Percentiles rank a stretch among this genome's conserved stretches.
phyloP scores from a whole-genome alignment of 768 basidiomycete genomes.

The Artomyces pyxidatus region DNA sequence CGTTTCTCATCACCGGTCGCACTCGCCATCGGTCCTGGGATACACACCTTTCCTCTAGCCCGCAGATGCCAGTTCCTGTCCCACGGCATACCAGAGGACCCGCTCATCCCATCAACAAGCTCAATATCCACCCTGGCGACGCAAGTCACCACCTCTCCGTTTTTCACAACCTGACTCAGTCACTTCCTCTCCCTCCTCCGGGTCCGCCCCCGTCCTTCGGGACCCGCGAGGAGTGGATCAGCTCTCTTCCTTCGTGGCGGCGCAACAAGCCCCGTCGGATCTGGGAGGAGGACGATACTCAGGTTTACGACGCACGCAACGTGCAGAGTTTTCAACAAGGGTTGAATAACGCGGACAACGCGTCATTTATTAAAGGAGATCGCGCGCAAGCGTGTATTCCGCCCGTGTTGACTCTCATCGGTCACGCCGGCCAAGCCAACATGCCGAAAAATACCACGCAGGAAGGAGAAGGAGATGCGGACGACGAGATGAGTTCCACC shows the following conservation, averaged over 20 bases:
- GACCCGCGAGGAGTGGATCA: constrained; percentile 67
- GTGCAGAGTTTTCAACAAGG: constrained; percentile 60
- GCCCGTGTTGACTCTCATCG: constrained; percentile 42
- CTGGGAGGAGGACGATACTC: constrained; percentile 47
- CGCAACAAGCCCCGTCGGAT: constrained; percentile 58
- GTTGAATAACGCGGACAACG: constrained; percentile 74
- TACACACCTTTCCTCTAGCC: constrained; percentile 24
- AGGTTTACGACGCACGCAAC: constrained; percentile 20
- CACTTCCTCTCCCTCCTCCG: constrained; percentile 51
- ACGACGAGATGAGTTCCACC: constrained; percentile 39
- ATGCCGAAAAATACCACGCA: constrained; percentile 11
- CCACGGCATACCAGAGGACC: constrained; percentile 49
- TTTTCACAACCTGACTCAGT: constrained; percentile 46
- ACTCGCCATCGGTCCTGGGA: constrained; percentile 13
- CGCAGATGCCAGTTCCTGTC: constrained; percentile 87
- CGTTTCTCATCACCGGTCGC: constrained; percentile 22
- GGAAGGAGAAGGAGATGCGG: constrained; percentile 26
- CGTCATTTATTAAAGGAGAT: constrained; percentile 76
- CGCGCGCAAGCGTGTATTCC: constrained; percentile 81
- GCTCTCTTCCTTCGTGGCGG: constrained; percentile 64
- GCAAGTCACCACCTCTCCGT: constrained; percentile 30
- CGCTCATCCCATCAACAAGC: constrained; percentile 63
- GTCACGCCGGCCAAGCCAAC: constrained; percentile 3
- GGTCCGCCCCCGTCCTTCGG: constrained; percentile 59
- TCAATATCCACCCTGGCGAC: constrained; percentile 33